A percentile compares a stretch with the other conserved stretches of the same genome.
Conservation (phyloP, 2,329 filamentous ascomycete species). For the Emmonsiellopsis sp. region DNA sequence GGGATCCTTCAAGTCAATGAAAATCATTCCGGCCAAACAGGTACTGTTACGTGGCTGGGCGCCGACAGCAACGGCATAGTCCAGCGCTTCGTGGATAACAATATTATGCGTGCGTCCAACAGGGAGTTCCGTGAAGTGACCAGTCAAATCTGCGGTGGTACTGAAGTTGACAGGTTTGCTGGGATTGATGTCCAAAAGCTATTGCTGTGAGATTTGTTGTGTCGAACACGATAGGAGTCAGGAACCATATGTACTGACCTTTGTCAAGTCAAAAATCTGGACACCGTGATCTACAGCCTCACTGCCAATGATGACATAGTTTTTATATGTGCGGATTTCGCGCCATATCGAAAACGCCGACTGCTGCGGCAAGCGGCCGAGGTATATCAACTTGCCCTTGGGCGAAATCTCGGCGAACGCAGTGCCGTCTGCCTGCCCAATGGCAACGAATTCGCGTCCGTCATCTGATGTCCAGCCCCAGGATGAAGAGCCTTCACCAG, state of each 20-base stretch:
- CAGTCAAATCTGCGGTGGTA: not conserved
- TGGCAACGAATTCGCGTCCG: not conserved
- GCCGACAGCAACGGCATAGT: not conserved
- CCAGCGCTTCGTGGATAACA: not conserved
- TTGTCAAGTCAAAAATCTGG: not conserved
- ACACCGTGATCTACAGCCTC: not conserved
- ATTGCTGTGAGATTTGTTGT: not conserved
- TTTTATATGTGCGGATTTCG: not conserved
- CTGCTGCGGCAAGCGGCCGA: not conserved
- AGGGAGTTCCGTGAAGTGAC: not conserved
- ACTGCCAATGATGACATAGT: constrained; percentile 1
- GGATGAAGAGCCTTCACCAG: not conserved
- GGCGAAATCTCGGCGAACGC: not conserved
- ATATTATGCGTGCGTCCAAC: not conserved
- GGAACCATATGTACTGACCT: not conserved
- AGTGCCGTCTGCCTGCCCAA: not conserved
- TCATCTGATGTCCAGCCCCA: not conserved
- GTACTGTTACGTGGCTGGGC: not conserved
- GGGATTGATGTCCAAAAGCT: not conserved
- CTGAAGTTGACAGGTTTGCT: not conserved
- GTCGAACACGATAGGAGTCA: not conserved
- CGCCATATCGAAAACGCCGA: not conserved
- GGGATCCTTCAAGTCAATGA: not conserved
- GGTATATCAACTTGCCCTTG: not conserved
- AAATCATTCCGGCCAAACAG: not conserved